phyloP scores from a whole-genome alignment of 495 filamentous ascomycete species.

The Terfezia boudieri region DNA sequence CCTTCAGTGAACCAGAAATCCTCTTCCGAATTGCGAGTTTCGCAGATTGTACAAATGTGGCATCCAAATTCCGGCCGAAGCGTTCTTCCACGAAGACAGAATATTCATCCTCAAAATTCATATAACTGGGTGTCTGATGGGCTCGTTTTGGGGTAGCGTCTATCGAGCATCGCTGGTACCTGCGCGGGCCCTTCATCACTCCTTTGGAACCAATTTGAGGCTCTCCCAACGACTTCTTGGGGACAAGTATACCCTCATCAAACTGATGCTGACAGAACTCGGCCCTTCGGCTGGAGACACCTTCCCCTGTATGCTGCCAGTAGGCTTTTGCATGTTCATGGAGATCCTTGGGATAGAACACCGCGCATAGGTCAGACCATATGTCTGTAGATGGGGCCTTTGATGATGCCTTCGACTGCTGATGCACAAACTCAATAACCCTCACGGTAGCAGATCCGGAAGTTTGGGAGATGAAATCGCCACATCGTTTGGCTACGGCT shows the following conservation, averaged over 20 bases:
- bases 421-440: constrained; percentile 41
- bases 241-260: constrained; percentile 44
- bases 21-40: constrained; percentile 66
- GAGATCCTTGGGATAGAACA: constrained; percentile 44
- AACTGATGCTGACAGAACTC: constrained; percentile 67
- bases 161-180: constrained; percentile 35
- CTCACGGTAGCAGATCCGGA: constrained; percentile 32
- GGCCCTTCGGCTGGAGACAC: constrained; percentile 71
- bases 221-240: constrained; percentile 21
- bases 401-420: constrained; percentile 26
- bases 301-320: constrained; percentile 95
- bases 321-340: constrained; percentile 60
- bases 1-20: constrained; percentile 65
- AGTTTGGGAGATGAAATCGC: constrained; percentile 42
- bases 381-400: constrained; percentile 13
- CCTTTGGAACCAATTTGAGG: constrained; percentile 4
- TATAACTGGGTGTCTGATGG: not conserved
- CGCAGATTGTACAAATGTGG: constrained; percentile 52
- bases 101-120: constrained; percentile 34
- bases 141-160: not conserved
- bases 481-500: constrained; percentile 42
- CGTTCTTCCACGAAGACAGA: constrained; percentile 78
- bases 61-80: constrained; percentile 74
- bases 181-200: constrained; percentile 35
- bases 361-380: constrained; percentile 39